Evolutionary conservation across 1,284 basidiomycete genomes (phyloP).

Genomic region (Pseudozyma sp.): DNA sequence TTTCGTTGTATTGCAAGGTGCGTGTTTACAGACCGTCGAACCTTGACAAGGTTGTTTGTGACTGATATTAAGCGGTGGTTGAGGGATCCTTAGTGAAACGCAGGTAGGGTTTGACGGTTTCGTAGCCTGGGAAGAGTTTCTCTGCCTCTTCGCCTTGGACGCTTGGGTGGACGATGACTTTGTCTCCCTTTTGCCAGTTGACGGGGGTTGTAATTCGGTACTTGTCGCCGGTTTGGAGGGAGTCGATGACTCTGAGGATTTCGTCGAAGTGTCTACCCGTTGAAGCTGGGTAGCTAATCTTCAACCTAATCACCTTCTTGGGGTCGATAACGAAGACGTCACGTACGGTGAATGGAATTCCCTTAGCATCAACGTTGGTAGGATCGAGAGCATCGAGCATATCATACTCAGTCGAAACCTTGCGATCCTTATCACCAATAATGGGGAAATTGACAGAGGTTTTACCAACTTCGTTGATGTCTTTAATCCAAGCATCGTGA

Average conservation of each 20-base stretch:
- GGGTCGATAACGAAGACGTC: conserved; percentile 69
- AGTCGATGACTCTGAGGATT: conserved; percentile 84
- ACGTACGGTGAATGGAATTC: conserved; percentile 75
- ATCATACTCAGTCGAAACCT: conserved; percentile 75
- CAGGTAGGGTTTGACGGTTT: conserved; percentile 73
- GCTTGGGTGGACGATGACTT: conserved; percentile 93
- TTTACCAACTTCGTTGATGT: conserved; percentile 80
- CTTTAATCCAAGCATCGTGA: conserved; percentile 90
- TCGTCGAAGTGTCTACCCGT: conserved; percentile 77
- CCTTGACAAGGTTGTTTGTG: no score
- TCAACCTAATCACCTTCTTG: conserved; percentile 75
- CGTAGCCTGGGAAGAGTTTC: conserved; percentile 79
- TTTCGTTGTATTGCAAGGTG: no score
- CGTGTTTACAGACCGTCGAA: no score
- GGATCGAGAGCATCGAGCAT: conserved; percentile 96
- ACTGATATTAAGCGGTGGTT: conserved; percentile 7
- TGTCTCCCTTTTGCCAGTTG: conserved; percentile 93
- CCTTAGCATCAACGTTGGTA: conserved; percentile 93
- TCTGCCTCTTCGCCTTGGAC: conserved; percentile 89
- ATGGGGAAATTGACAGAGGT: conserved; percentile 91
- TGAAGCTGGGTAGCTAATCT: conserved; percentile 78
- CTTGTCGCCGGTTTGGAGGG: conserved; percentile 88
- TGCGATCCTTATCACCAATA: conserved; percentile 90
- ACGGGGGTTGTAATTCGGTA: conserved; percentile 75
- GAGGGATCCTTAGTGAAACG: conserved; percentile 70